Conservation (phyloP, 257 asterid genomes). For the Petrea volubilis region DNA sequence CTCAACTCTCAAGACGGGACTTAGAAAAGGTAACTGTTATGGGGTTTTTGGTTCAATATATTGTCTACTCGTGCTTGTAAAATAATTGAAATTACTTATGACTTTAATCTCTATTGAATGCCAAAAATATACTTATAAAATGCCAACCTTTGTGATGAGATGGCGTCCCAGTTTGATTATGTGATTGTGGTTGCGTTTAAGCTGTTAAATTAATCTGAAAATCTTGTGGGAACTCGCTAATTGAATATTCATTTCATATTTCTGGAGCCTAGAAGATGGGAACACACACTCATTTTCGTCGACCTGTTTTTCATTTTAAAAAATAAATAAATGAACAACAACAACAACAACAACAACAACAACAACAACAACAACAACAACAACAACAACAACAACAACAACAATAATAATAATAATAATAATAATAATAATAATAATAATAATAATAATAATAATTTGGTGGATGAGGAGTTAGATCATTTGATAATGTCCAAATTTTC, state of each 20-base stretch:
- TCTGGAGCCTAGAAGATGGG: neutral
- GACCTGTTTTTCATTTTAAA: too few species aligned
- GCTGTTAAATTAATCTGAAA: slow-evolving; percentile 13
- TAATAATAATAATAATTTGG: too few species aligned
- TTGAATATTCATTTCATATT: slow-evolving; percentile 5
- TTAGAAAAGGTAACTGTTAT: slow-evolving; percentile 16
- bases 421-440: too few species aligned
- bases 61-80: neutral
- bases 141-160: slow-evolving; percentile 7
- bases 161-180: neutral
- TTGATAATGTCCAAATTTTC: too few species aligned
- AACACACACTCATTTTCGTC: too few species aligned
- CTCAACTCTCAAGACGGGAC: neutral
- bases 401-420: too few species aligned
- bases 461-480: too few species aligned
- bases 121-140: neutral
- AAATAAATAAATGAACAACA: too few species aligned
- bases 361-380: too few species aligned
- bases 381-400: too few species aligned
- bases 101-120: neutral
- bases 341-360: too few species aligned
- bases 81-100: neutral
- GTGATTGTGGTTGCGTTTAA: neutral
- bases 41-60: slow-evolving; percentile 22
- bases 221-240: neutral